Conservation (phyloP, 306 rosid species). For the Pyrus betulifolia region DNA sequence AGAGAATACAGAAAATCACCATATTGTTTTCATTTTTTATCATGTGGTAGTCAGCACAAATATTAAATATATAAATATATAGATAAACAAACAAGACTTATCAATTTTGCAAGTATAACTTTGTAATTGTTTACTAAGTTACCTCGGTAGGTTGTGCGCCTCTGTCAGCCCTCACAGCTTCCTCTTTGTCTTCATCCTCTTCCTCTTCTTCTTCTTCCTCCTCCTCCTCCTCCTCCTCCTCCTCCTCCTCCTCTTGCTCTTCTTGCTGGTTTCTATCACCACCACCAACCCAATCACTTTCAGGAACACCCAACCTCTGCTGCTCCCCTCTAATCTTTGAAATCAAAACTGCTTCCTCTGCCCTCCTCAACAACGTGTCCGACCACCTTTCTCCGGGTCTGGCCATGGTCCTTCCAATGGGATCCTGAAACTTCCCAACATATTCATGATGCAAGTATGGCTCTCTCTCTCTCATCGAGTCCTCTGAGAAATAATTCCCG, state of each 20-base stretch:
- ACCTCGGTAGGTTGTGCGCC: slow-evolving; percentile 42
- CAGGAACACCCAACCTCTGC: slow-evolving; percentile 78
- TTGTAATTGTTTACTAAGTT: not conserved
- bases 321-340: slow-evolving; percentile 91
- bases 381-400: slow-evolving; percentile 97
- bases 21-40: not conserved
- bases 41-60: not conserved
- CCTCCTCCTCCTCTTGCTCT: slow-evolving; percentile 30
- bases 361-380: slow-evolving; percentile 75
- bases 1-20: not conserved
- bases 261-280: slow-evolving; percentile 43
- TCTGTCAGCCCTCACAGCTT: slow-evolving; percentile 9
- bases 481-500: slow-evolving; percentile 73
- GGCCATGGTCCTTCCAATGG: slow-evolving; percentile 60
- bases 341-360: slow-evolving; percentile 72
- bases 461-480: slow-evolving; percentile 90
- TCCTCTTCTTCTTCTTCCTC: slow-evolving; percentile 19
- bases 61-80: not conserved
- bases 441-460: slow-evolving; percentile 88
- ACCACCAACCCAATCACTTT: slow-evolving; percentile 82
- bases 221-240: not conserved
- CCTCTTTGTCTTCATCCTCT: slow-evolving; percentile 29
- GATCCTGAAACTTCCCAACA: slow-evolving; percentile 82
- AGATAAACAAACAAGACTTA: not conserved
- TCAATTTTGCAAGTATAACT: not conserved